A percentile compares a stretch with the other conserved stretches of the same genome.
phyloP scores from a whole-genome alignment of 2,329 filamentous ascomycete genomes.

The Pseudogymnoascus sp. region DNA sequence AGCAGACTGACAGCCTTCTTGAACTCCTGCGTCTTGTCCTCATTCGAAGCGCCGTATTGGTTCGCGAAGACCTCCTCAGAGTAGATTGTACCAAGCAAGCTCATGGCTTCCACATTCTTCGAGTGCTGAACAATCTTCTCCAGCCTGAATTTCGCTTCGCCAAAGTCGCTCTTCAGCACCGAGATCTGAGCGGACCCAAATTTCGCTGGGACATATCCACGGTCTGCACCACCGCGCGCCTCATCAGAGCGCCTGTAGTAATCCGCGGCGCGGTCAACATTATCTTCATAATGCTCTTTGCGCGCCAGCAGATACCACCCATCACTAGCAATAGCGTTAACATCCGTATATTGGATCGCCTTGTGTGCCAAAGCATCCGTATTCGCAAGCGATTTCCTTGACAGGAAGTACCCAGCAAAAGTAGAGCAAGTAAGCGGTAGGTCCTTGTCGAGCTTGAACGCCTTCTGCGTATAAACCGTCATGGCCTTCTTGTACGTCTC shows the following conservation, averaged over 20 bases:
- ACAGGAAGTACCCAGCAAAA: conserved; percentile 84
- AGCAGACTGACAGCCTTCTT: conserved; percentile 82
- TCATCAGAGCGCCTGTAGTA: conserved; percentile 88
- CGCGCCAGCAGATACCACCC: conserved; percentile 93
- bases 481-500: conserved; percentile 86
- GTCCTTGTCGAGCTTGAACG: conserved; percentile 89
- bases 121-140: conserved; percentile 90
- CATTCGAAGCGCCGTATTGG: conserved; percentile 63
- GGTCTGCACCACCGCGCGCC: conserved; percentile 82
- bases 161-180: conserved; percentile 73
- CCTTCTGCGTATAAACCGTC: conserved; percentile 86
- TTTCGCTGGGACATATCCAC: conserved; percentile 86
- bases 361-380: conserved; percentile 84
- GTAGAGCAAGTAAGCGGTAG: conserved; percentile 83
- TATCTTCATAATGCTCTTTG: conserved; percentile 78
- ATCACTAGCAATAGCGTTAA: conserved; percentile 93
- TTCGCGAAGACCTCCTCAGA: conserved; percentile 87
- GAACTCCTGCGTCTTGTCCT: conserved; percentile 77
- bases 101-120: conserved; percentile 81
- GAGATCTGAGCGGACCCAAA: conserved; percentile 89
- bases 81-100: conserved; percentile 80
- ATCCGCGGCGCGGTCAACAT: conserved; percentile 67
- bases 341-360: conserved; percentile 90
- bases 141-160: conserved; percentile 84
- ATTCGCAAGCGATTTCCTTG: conserved; percentile 69